Evolutionary conservation across 2,329 filamentous ascomycete species (phyloP).

Genomic region (Colletotrichum sojae): DNA sequence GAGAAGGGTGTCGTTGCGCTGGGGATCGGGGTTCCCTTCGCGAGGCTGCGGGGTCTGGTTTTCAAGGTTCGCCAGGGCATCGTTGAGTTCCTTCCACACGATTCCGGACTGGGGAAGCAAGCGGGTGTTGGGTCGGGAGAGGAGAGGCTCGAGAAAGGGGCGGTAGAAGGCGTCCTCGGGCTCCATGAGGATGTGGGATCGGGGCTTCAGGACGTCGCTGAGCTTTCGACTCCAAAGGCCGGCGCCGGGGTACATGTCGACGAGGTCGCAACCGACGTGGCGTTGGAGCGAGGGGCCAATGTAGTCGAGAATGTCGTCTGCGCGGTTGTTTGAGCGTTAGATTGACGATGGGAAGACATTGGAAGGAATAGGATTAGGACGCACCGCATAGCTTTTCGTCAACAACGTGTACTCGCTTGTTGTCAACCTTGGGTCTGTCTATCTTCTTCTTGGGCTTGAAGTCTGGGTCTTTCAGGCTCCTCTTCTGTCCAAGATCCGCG

Average conservation of each 20-base stretch:
- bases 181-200: slow-evolving; percentile 88
- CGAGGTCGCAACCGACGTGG: slow-evolving; percentile 84
- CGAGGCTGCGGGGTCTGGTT: slow-evolving; percentile 64
- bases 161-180: slow-evolving; percentile 72
- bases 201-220: slow-evolving; percentile 81
- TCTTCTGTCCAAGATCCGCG: too few relatives aligned
- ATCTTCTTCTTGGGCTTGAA: too few relatives aligned
- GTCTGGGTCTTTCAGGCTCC: too few relatives aligned
- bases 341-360: too few relatives aligned
- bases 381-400: slow-evolving; percentile 65
- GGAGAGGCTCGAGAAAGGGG: slow-evolving; percentile 72
- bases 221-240: slow-evolving; percentile 86
- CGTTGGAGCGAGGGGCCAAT: slow-evolving; percentile 77
- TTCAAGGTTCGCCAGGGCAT: slow-evolving; percentile 67
- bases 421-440: too few relatives aligned
- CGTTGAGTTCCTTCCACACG: slow-evolving; percentile 71
- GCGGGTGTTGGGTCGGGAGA: slow-evolving; percentile 62
- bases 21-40: slow-evolving; percentile 56
- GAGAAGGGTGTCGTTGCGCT: slow-evolving; percentile 80
- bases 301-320: slow-evolving; percentile 79
- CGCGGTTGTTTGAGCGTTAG: background rate
- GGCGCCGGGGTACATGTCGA: slow-evolving; percentile 87
- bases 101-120: slow-evolving; percentile 71
- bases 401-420: slow-evolving; percentile 65
- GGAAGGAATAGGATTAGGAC: slow-evolving; percentile 26